Base-by-base conservation (phyloP, 2,329 filamentous ascomycete genomes). In the Exutisphaerella laricina region DNA sequence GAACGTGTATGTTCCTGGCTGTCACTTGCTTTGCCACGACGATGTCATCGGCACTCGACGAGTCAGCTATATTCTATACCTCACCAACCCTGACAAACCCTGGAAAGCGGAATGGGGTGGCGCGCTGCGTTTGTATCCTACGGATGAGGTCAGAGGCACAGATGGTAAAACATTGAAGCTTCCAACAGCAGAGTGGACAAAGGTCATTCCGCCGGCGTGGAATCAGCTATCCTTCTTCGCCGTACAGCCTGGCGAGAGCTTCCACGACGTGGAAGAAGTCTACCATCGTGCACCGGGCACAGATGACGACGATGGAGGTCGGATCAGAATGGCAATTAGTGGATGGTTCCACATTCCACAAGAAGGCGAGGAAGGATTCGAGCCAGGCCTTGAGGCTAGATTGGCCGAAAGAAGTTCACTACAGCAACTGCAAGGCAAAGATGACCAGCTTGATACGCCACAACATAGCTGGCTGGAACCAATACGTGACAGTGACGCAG, bases 331-430 rank as follows among this genome's bases (percentile, higher is more conserved):
- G 90, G 92, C 92, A 38, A 95, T 98, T 61, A 95, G 88, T 62
- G 92, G 92, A 39, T 98, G 92, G 92, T 98, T 94, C 66, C 92
- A 98, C 66, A 97, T 98, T 51, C 92, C 92, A 0, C 92, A 98
- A 67, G 70, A 85, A 55, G 90, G 90, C 43, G 92, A 98, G 65
- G 88, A 94, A 18, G 92, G 92, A 31, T 98, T 84, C 57, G 80
- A 94, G 55, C 73, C 85, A 61, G 92, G 90, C 3, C 75, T 92
- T 41, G 90, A 97, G 65, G 88, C 94, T 70, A 85, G 83, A 62
- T 79, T 94, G 50, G 87, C 86, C 9, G 83, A 88, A 64, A 88
- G 88, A 66, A 97, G 89, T 66, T 89, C 88, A 58, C 74, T 97
- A 52, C 87, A 88, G 67, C 90, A 97, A 68, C 73, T 98, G 20